Conservation (phyloP, 345 rosid species). For the Citrus mangshanensis region DNA sequence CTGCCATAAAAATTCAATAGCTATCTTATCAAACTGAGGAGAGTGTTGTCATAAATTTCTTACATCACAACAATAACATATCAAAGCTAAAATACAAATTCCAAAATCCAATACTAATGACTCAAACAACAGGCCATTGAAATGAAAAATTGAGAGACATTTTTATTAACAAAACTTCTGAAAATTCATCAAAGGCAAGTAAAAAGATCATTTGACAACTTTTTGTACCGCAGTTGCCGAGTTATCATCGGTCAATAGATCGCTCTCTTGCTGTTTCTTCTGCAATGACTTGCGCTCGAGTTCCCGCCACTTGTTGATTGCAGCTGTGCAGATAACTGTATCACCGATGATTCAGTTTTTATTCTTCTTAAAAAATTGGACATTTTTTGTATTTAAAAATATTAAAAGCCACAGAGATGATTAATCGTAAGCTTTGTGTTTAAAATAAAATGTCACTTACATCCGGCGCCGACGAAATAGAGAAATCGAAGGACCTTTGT, state of each 20-base stretch:
- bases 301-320: slow-evolving; percentile 74
- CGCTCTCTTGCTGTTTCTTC: slow-evolving; percentile 31
- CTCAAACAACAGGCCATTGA: background rate
- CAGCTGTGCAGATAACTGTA: slow-evolving; percentile 54
- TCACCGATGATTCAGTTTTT: background rate
- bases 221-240: slow-evolving; percentile 33
- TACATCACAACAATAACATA: background rate
- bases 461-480: slow-evolving; percentile 73
- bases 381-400: background rate
- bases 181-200: background rate
- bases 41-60: background rate
- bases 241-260: slow-evolving; percentile 24
- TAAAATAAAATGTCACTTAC: slow-evolving; percentile 28
- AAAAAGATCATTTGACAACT: slow-evolving; percentile 33
- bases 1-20: background rate
- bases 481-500: slow-evolving; percentile 57
- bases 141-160: background rate
- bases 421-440: background rate
- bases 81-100: background rate
- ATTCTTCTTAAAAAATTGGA: background rate
- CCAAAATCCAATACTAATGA: background rate
- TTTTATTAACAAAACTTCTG: background rate
- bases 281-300: slow-evolving; percentile 48
- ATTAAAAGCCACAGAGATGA: background rate
- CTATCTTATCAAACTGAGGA: background rate